phyloP scores from a whole-genome alignment of 2,329 filamentous ascomycete species.

The Aureobasidium subglaciale region DNA sequence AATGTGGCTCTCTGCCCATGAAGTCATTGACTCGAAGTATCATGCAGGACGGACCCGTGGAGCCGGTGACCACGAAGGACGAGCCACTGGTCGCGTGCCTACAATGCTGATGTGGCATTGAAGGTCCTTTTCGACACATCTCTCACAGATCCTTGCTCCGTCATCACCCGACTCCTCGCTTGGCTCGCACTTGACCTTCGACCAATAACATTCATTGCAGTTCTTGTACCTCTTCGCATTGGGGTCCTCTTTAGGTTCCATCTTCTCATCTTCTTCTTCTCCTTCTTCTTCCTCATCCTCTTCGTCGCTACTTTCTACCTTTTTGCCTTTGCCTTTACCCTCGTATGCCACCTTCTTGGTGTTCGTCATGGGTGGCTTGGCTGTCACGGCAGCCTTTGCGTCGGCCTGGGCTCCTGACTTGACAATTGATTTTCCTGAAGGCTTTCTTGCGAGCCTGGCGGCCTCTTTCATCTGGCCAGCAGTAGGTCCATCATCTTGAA shows the following conservation, averaged over 20 bases:
- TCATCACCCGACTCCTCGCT: neutral
- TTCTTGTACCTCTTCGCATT: neutral
- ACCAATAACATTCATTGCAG: neutral
- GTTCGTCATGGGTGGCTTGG: too few species aligned
- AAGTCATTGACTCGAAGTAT: too few species aligned
- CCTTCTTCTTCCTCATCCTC: neutral
- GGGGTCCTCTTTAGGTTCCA: neutral
- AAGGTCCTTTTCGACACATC: too few species aligned
- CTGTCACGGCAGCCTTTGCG: neutral
- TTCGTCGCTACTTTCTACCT: neutral
- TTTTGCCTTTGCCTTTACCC: neutral
- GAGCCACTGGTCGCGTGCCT: neutral
- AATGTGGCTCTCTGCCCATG: too few species aligned
- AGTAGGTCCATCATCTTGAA: neutral
- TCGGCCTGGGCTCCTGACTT: neutral
- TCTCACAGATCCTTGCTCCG: neutral
- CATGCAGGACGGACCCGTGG: too few species aligned
- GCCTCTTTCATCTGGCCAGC: neutral
- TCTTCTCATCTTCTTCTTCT: neutral
- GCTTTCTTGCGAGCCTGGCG: neutral
- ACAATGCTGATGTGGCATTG: neutral
- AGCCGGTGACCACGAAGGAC: too few species aligned
- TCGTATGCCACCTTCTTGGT: neutral
- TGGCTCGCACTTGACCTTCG: neutral
- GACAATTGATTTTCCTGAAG: neutral